Percentiles rank a stretch among this genome's conserved stretches.
These are phyloP conservation scores for Talaromyces sp. DNA, from an alignment of 2,329 filamentous ascomycete species.

Conservation along the genomic window DNA sequence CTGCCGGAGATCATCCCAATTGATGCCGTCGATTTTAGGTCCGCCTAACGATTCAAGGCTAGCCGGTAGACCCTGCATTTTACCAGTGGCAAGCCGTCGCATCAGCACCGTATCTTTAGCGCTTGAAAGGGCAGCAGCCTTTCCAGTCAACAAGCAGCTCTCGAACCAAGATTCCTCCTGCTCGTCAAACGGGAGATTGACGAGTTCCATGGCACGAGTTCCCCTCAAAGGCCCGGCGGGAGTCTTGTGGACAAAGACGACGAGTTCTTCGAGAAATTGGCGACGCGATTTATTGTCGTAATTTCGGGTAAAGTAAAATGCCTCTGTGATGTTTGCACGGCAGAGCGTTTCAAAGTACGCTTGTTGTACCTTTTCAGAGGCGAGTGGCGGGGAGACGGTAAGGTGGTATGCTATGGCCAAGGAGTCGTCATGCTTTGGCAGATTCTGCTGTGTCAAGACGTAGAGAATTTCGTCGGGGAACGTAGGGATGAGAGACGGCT, in stretches of 20 bases:
- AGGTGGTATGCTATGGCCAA: conserved; percentile 75
- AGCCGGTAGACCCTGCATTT: conserved; percentile 27
- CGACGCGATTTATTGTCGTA: conserved; percentile 59
- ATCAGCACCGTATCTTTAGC: conserved; percentile 71
- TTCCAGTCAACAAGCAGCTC: conserved; percentile 60
- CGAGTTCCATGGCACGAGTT: conserved; percentile 61
- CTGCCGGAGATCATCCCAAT: conserved; percentile 46
- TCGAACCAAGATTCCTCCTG: conserved; percentile 72
- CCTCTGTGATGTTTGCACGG: conserved; percentile 63
- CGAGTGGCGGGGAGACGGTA: conserved; percentile 67
- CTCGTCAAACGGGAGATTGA: conserved; percentile 65
- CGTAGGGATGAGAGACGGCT: conserved; percentile 73
- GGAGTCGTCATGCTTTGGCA: conserved; percentile 54
- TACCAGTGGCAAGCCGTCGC: conserved; percentile 65
- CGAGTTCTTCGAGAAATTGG: conserved; percentile 61
- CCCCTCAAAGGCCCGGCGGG: conserved; percentile 38
- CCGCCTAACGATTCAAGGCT: conserved; percentile 37
- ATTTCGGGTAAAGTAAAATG: conserved; percentile 66
- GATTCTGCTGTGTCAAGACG: conserved; percentile 57
- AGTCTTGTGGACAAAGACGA: conserved; percentile 52
- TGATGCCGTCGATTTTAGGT: conserved; percentile 45
- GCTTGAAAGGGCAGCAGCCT: conserved; percentile 58
- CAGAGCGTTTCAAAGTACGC: conserved; percentile 67
- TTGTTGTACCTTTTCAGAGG: conserved; percentile 56
- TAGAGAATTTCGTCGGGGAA: conserved; percentile 79